Percentiles rank a stretch among this genome's conserved stretches.
Evolutionary conservation across 2,329 filamentous ascomycete species (phyloP).

Genomic region (Fusarium liriodendri): DNA sequence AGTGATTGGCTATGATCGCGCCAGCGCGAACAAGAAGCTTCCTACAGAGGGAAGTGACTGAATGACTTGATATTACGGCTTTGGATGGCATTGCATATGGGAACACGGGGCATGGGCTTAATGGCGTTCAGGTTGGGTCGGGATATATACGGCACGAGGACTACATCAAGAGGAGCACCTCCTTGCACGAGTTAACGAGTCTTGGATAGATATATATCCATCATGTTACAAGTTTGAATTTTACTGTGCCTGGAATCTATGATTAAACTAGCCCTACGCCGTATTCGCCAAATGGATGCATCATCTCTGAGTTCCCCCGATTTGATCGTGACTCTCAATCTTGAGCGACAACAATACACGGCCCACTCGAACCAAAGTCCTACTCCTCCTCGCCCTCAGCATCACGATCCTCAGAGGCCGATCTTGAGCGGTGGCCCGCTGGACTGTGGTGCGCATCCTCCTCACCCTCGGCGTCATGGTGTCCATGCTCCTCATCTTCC

Average conservation of each 20-base stretch:
- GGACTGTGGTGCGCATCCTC: conserved; percentile 33
- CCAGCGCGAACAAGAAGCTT: conserved; percentile 40
- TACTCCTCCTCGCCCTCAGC: conserved; percentile 59
- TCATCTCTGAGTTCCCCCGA: conserved; percentile 9
- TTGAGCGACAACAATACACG: conserved; percentile 11
- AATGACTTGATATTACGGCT: conserved; percentile 1
- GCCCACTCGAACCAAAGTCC: not conserved
- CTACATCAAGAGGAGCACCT: not conserved
- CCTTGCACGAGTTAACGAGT: not conserved
- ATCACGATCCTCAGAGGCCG: conserved; percentile 51
- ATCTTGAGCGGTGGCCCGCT: conserved; percentile 41
- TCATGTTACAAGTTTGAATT: conserved; percentile 11
- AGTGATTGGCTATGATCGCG: conserved; percentile 63
- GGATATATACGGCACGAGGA: not conserved
- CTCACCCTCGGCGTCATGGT: conserved; percentile 43
- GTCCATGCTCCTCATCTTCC: conserved; percentile 48
- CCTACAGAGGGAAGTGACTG: conserved; percentile 3
- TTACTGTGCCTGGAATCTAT: conserved; percentile 35
- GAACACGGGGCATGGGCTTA: not conserved
- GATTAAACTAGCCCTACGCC: conserved; percentile 37
- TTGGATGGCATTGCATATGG: conserved; percentile 7
- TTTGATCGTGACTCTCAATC: conserved; percentile 1
- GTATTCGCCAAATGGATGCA: conserved; percentile 18
- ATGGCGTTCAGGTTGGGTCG: conserved; percentile 19
- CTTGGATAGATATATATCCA: not conserved